A percentile compares a stretch with the other conserved stretches of the same genome.
Evolutionary conservation across 73 alveolate species (phyloP).

Genomic region (Tetrahymena elliotti): DNA sequence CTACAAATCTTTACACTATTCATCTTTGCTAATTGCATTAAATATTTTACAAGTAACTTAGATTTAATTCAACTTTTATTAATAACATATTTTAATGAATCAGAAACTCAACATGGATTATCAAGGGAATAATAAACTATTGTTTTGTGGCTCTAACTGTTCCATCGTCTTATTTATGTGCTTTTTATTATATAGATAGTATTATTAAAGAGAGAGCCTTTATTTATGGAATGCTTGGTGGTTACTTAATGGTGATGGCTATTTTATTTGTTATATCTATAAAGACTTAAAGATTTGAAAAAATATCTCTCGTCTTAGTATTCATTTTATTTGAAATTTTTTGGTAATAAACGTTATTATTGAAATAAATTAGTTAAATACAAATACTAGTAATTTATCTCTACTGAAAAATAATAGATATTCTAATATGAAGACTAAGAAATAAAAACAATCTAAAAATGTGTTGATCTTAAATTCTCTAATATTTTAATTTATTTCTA

Average conservation of each 20-base stretch:
- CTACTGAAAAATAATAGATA: not conserved
- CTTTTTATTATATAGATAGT: not conserved
- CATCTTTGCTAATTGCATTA: not conserved
- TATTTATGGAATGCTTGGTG: not conserved
- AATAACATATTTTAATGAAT: too few relatives aligned
- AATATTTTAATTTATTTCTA: not conserved
- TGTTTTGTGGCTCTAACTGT: not conserved
- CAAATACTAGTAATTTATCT: too few relatives aligned
- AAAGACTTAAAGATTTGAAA: not conserved
- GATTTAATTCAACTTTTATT: not conserved
- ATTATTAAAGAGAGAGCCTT: not conserved
- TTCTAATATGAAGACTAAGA: not conserved
- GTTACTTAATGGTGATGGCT: not conserved
- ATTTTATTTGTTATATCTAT: not conserved
- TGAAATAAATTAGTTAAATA: too few relatives aligned
- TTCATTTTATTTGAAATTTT: too few relatives aligned
- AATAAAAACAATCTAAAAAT: not conserved
- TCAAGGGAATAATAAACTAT: not conserved
- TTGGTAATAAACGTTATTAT: too few relatives aligned
- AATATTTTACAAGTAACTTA: not conserved
- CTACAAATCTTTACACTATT: not conserved
- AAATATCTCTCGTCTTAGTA: not conserved
- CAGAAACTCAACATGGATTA: not conserved
- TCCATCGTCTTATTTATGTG: not conserved
- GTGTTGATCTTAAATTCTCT: not conserved